These are phyloP conservation scores for Rhizoclosmatium globosum DNA, from an alignment of 192 early-diverging fungal species.

Conservation along the genomic window DNA sequence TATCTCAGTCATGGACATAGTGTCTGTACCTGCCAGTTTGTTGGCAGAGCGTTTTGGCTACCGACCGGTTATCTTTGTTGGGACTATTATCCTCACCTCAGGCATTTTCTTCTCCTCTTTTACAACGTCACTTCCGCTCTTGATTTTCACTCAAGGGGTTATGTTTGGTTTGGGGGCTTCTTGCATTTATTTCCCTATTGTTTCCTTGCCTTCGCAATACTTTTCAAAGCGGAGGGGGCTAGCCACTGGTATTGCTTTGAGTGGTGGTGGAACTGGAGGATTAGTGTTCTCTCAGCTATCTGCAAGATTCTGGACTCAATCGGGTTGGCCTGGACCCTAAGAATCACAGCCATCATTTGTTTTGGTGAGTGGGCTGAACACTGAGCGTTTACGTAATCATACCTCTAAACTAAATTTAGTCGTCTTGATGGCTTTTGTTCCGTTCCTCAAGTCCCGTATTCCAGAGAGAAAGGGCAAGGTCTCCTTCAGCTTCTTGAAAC, in stretches of 20 bases:
- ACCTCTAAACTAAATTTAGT: not conserved
- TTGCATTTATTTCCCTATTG: constrained; percentile 69
- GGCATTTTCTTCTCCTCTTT: constrained; percentile 15
- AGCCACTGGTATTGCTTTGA: constrained; percentile 75
- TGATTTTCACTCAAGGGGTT: constrained; percentile 53
- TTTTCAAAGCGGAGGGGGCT: constrained; percentile 70
- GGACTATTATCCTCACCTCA: constrained; percentile 55
- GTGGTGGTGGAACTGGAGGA: constrained; percentile 77
- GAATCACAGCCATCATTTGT: constrained; percentile 65
- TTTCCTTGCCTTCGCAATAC: constrained; percentile 75
- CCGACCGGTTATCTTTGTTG: constrained; percentile 52
- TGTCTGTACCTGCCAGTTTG: constrained; percentile 13
- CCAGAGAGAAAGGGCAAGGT: not conserved
- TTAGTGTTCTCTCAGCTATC: constrained; percentile 70
- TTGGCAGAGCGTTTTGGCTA: constrained; percentile 59
- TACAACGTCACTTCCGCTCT: constrained; percentile 14
- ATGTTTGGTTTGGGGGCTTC: constrained; percentile 77
- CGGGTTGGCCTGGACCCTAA: constrained; percentile 73
- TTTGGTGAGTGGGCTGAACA: constrained; percentile 26
- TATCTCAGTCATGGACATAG: not conserved
- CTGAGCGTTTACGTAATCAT: not conserved
- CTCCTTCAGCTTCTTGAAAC: constrained; percentile 18
- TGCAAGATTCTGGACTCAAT: constrained; percentile 64
- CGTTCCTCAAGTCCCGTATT: constrained; percentile 23
- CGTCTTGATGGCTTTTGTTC: constrained; percentile 45